Percentiles rank a stretch among this genome's conserved stretches.
Evolutionary conservation across 345 rosid genomes (phyloP).

Genomic region (Chamaenerion angustifolium): DNA sequence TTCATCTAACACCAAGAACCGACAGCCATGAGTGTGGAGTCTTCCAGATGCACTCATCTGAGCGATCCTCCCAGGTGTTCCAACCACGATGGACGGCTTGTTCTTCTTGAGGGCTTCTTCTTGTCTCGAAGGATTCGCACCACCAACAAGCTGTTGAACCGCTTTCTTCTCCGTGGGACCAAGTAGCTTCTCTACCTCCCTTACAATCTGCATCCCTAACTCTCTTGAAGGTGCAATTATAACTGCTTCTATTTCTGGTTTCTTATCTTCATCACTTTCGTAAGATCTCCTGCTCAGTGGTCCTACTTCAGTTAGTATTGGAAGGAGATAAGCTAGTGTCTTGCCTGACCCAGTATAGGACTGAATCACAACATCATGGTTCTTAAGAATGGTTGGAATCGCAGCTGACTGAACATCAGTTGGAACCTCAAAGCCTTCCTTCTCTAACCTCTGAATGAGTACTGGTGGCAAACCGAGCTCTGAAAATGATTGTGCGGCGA

Average conservation of each 20-base stretch:
- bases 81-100: conserved; percentile 79
- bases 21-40: conserved; percentile 78
- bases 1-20: conserved; percentile 79
- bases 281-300: conserved; percentile 29
- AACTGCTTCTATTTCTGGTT: conserved; percentile 62
- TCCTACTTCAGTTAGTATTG: conserved; percentile 65
- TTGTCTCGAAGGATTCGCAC: conserved; percentile 89
- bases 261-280: conserved; percentile 18
- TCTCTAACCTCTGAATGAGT: conserved; percentile 51
- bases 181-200: conserved; percentile 75
- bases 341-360: conserved; percentile 94
- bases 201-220: conserved; percentile 88
- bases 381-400: conserved; percentile 57
- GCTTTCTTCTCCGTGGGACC: conserved; percentile 63
- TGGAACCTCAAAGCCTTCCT: conserved; percentile 57
- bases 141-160: conserved; percentile 95
- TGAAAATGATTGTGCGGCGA: conserved; percentile 64
- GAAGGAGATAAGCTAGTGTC: conserved; percentile 79
- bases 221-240: conserved; percentile 94
- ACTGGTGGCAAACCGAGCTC: conserved; percentile 75
- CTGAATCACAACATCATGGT: conserved; percentile 74
- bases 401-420: conserved; percentile 86
- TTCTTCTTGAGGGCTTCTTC: conserved; percentile 94
- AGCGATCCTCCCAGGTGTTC: conserved; percentile 89
- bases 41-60: conserved; percentile 92